These are phyloP conservation scores for Trametes meyenii DNA, from an alignment of 768 basidiomycete species.

Conservation along the genomic window DNA sequence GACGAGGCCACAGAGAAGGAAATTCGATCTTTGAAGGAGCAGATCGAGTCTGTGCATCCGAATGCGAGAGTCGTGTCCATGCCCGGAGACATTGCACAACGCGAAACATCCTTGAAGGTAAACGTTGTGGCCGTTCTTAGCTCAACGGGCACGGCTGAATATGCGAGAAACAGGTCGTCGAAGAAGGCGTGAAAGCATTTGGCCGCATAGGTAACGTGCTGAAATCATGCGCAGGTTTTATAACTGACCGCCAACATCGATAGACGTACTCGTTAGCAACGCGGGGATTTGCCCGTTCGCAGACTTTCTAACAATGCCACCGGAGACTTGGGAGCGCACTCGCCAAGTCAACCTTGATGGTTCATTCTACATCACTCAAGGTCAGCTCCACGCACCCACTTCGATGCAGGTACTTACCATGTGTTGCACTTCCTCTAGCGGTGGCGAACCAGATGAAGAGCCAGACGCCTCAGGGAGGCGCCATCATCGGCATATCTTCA, in stretches of 20 bases:
- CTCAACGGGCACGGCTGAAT: not conserved
- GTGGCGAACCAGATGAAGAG: conserved; percentile 75
- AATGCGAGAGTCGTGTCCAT: conserved; percentile 48
- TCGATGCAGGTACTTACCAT: not conserved
- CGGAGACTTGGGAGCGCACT: conserved; percentile 62
- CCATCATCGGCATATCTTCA: conserved; percentile 76
- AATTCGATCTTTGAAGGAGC: conserved; percentile 45
- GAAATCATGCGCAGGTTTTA: conserved; percentile 23
- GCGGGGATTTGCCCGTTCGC: conserved; percentile 79
- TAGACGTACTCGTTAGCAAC: conserved; percentile 56
- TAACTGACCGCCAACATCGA: not conserved
- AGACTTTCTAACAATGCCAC: conserved; percentile 71
- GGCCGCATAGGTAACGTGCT: conserved; percentile 59
- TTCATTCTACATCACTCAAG: conserved; percentile 71
- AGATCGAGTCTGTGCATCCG: conserved; percentile 46
- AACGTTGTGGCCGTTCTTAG: conserved; percentile 10
- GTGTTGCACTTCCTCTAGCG: conserved; percentile 40
- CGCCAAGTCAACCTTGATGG: conserved; percentile 77
- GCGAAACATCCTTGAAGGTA: conserved; percentile 58
- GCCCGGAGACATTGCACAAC: conserved; percentile 66
- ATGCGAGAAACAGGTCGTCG: conserved; percentile 55
- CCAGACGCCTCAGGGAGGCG: conserved; percentile 70
- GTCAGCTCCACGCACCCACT: conserved; percentile 31
- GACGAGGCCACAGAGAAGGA: conserved; percentile 56
- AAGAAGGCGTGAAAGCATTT: conserved; percentile 59